phyloP scores from a whole-genome alignment of 306 rosid genomes.

The Ammopiptanthus mongolicus region DNA sequence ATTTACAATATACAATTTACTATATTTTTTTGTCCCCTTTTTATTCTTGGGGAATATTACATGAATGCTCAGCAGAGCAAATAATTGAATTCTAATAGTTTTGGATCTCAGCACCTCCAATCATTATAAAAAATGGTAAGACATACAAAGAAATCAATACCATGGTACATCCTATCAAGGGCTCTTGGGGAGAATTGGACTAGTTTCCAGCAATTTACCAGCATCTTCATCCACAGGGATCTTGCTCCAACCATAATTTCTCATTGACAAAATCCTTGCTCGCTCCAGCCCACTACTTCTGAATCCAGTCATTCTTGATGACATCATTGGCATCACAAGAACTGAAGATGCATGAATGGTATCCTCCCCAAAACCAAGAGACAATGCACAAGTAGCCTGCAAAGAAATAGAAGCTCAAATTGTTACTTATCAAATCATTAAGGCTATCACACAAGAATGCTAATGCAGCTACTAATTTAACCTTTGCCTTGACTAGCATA shows the following conservation, averaged over 20 bases:
- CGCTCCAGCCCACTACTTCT: conserved; percentile 76
- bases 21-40: too few species aligned
- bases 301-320: conserved; percentile 90
- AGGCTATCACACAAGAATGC: background rate
- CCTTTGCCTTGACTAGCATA: conserved; percentile 76
- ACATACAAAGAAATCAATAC: background rate
- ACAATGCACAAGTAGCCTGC: conserved; percentile 67
- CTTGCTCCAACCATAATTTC: conserved; percentile 61
- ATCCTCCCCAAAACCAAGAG: conserved; percentile 89
- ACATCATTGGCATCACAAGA: conserved; percentile 97
- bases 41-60: background rate
- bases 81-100: background rate
- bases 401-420: conserved; percentile 19
- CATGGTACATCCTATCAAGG: conserved; percentile 37
- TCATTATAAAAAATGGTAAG: background rate
- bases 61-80: background rate
- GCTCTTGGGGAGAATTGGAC: conserved; percentile 26
- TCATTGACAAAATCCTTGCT: conserved; percentile 53
- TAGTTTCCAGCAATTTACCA: conserved; percentile 37
- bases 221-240: conserved; percentile 61
- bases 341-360: conserved; percentile 83
- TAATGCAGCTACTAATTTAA: conserved; percentile 16
- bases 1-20: conserved; percentile 11
- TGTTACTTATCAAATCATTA: background rate
- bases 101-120: background rate